Evolutionary conservation across 148 eudicot genomes (phyloP), one percentile per base, ranked within the genome.

Genomic region (Vaccinium macrocarpon): DNA sequence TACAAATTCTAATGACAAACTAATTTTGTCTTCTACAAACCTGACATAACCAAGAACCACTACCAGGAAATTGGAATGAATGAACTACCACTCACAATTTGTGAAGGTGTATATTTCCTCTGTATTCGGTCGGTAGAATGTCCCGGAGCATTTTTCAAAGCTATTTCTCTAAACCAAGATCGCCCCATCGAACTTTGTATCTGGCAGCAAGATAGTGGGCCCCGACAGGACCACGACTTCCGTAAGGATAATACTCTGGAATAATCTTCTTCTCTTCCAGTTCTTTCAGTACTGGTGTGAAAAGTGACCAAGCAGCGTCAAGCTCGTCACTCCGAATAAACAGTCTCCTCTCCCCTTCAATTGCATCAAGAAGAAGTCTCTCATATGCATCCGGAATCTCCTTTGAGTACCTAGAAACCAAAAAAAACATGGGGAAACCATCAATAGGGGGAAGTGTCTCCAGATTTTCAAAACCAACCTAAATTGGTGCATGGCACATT

Each of bases 381-480:
- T 97, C 98, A 42, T 97, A 97, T 68, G 99, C 99, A 90, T 95
- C 98, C 4, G 99, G 96, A 82, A 97, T 97, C 91, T 95, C 98
- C 90, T 92, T 93, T 5, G 95, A 88, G 90, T 97, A 97, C 84
- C 99, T 97, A 84, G 68, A 89, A 71, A 84, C 13, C 5, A 13
- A 76, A 76, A 76, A 76, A 79, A 81, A 25, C 48, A 27, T 49
- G 14, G 35, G 81, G 13, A 55, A 68, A 62, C 72, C 6, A 66
- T 84, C 68, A 9, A 49, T 21, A 9, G 48, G 27, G 38, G 10
- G 23, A 56, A 56, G 61, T 56, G 25, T 32, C 52, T 50, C 81
- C 66, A 79, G 23, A 29, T 79, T 79, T 79, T 32, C 61, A 51
- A 50, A 51, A 14, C 62, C 81, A 78, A 0, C 8, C 23, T 38